Percentiles rank a stretch among this genome's conserved stretches.
Evolutionary conservation across 1,284 basidiomycete species (phyloP).

Genomic region (Ceratobasidium sp.): DNA sequence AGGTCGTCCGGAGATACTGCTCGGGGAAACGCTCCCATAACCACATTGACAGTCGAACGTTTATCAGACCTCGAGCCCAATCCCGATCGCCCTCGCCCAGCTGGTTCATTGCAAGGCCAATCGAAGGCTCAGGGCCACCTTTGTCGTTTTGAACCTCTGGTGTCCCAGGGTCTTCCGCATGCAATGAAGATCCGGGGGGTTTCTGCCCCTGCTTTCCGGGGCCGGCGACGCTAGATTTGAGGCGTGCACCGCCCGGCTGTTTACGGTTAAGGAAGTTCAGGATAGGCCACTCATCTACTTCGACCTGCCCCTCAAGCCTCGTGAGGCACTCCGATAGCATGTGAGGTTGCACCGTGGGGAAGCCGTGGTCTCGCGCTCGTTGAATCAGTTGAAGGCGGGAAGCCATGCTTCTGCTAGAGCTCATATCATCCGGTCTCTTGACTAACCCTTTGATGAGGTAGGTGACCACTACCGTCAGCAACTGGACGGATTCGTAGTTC

Average conservation of each 20-base stretch:
- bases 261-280: not conserved
- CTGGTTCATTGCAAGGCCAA: not conserved
- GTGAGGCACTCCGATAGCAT: constrained; percentile 1
- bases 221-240: not conserved
- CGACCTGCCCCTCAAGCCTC: not conserved
- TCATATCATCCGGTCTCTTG: constrained; percentile 4
- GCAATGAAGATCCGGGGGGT: not conserved
- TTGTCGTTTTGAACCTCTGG: not conserved
- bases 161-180: not conserved
- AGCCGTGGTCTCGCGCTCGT: not conserved
- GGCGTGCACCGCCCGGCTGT: constrained; percentile 2
- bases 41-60: not conserved
- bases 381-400: not conserved
- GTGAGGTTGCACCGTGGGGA: not conserved
- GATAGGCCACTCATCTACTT: not conserved
- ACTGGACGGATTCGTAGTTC: not conserved
- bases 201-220: not conserved
- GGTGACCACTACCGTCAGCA: not conserved
- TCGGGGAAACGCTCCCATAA: not conserved
- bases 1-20: not conserved
- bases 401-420: constrained; percentile 1
- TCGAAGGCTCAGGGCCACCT: not conserved
- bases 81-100: not conserved
- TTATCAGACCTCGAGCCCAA: not conserved
- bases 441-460: constrained; percentile 14